Base-by-base conservation (phyloP, 805 yeast genomes). In the Tetrapisispora namnaoensis region DNA sequence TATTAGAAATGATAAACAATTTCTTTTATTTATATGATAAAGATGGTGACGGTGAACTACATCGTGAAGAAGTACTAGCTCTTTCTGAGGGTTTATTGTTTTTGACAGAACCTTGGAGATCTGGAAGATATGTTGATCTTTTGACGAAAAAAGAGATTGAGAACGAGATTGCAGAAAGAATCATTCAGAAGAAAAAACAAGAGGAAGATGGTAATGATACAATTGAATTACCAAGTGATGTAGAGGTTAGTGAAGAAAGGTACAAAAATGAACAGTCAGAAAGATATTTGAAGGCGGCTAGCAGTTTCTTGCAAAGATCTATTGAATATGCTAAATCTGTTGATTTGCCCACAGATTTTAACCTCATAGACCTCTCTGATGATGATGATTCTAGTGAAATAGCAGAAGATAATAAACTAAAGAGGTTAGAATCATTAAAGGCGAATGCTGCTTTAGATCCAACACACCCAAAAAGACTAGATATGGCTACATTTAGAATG, bases 401-500 rank as follows among this genome's bases (percentile, higher is more conserved):
- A 20, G n/a, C 20, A 11, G 14, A 30, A 10, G 42, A 37, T 6
- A 50, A 56, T 17, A 55, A 54, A 39, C 54, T 55, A 51, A 65
- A 60, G 53, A 60, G 57, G 42, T 53, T 56, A 43, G 59, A 58
- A n/a, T 60, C 66, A 20, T 52, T 78, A 40, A 72, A 72, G 27
- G 88, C 87, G 44, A 88, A 89, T 60, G 86, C 80, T 4, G 96
- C 95, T 0, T 69, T 88, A 37, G 86, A 88, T 60, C 96, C 96
- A 3, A 73, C 77, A 32, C 77, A 82, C 32, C 95, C 95, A 1
- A 79, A 83, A 10, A 79, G 70, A 50, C 74, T 90, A 46, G 86
- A 84, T 47, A 70, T 88, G 17, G 87, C 98, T 0, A 89, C 96
- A 0, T 91, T 91, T 69, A 72, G 98, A 53, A 91, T 91, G 99